Conservation (phyloP, 352 stramenopile genomes). For the Phytophthora pisi region DNA sequence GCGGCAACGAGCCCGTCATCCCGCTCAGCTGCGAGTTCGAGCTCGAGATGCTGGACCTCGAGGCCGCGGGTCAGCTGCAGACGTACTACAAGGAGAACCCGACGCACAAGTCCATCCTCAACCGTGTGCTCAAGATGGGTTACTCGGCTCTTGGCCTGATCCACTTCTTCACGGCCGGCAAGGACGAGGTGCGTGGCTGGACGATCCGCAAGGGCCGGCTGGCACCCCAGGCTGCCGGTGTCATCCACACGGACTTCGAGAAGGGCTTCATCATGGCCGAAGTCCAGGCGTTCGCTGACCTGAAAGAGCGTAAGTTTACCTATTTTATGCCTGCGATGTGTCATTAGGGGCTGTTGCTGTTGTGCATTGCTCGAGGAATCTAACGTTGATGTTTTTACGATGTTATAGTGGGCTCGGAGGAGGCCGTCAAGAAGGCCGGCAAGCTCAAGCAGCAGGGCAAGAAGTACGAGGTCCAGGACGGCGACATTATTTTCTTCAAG, state of each 20-base stretch:
- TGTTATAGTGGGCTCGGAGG: constrained; percentile 73
- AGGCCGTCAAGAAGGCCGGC: constrained; percentile 89
- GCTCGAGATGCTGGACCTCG: constrained; percentile 91
- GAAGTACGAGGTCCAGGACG: constrained; percentile 91
- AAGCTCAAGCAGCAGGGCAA: constrained; percentile 92
- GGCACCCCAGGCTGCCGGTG: constrained; percentile 97
- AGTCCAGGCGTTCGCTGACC: constrained; percentile 87
- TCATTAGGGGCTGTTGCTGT: neutral
- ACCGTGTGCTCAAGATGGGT: constrained; percentile 97
- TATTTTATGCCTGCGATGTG: neutral
- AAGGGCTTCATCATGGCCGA: constrained; percentile 99
- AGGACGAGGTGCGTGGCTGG: constrained; percentile 99
- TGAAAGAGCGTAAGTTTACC: constrained; percentile 86
- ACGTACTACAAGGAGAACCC: constrained; percentile 85
- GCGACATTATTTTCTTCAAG: constrained; percentile 93
- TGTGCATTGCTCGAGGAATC: constrained; percentile 2
- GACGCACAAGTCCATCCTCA: constrained; percentile 92
- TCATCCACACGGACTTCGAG: constrained; percentile 99
- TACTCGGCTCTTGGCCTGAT: constrained; percentile 98
- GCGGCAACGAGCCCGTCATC: constrained; percentile 96
- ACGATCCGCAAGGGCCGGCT: constrained; percentile 97
- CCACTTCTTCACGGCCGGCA: constrained; percentile 99
- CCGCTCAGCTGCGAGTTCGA: constrained; percentile 99
- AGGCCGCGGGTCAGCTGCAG: constrained; percentile 58
- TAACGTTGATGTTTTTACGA: constrained; percentile 14